Evolutionary conservation across 371 early-diverging fungal species (phyloP), one percentile per base, ranked within the genome.

Genomic region (Rhizopus microsporus): DNA sequence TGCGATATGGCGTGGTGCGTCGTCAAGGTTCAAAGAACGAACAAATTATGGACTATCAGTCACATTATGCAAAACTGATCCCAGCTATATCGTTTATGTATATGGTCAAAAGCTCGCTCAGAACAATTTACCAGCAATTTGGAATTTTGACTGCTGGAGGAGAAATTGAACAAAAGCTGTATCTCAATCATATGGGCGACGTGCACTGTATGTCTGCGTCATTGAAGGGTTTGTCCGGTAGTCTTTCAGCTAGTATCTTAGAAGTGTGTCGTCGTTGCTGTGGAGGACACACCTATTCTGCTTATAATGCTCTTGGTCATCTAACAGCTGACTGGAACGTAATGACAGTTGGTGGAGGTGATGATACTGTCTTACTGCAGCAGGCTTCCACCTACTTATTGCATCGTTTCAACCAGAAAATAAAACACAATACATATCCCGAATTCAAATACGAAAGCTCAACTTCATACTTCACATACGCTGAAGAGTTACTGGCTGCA

Each of bases 271-370:
- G 87, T 58, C 72, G 86, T 33, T 67, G 76, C 13, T 77, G 82
- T 42, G 84, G 88, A 54, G 84, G 83, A 0, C 82, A 86, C 40
- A 83, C 86, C 10, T 84, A 84, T 57, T 86, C 86, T 33, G 54
- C 82, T 15, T 89, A 89, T 69, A 89, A 89, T 59, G 77, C 83
- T 33, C 81, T 89, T 38, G 82, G 84, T 1, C 80, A 74, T 6
- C 59, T 82, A 29, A 84, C 83, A 39, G 80, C 68, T 16, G 87
- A 87, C 57, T 87, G 69, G 70, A 86, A 86, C 38, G 88, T 88
- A 8, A 63, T 83, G 62, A 89, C 89, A 1, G 88, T 88, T 3
- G 86, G 89, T 34, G 89, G 82, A 42, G 89, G 89, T 54, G 89
- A 89, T 51, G 87, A 89, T 57, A 81, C 77, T 32, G 85, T 85